These are phyloP conservation scores for Mycena alexandri DNA, from an alignment of 768 basidiomycete species.

Conservation along the genomic window DNA sequence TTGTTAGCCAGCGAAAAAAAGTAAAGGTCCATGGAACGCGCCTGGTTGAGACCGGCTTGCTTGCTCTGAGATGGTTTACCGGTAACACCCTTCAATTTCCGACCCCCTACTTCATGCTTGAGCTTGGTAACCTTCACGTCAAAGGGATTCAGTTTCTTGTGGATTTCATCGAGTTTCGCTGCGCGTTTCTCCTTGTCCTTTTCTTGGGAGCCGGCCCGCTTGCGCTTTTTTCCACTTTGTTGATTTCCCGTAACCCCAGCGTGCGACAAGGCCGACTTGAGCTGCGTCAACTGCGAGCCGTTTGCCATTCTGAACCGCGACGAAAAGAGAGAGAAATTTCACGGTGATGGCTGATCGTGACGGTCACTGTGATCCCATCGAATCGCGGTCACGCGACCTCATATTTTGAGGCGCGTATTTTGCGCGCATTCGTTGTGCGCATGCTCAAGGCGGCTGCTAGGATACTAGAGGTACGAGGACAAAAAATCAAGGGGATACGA, in stretches of 20 bases:
- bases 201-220: constrained; percentile 74
- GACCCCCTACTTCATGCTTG: constrained; percentile 93
- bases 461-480: too few relatives aligned
- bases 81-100: constrained; percentile 83
- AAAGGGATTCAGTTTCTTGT: constrained; percentile 91
- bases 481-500: too few relatives aligned
- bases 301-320: constrained; percentile 87
- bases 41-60: constrained; percentile 91
- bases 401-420: not conserved
- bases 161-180: constrained; percentile 85
- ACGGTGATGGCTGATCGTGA: constrained; percentile 16
- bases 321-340: constrained; percentile 53
- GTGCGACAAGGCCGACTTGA: constrained; percentile 85
- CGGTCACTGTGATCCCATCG: not conserved
- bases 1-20: constrained; percentile 23
- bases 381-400: constrained; percentile 27
- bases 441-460: too few relatives aligned
- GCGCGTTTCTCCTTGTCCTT: constrained; percentile 89
- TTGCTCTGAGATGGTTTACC: constrained; percentile 92
- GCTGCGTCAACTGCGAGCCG: constrained; percentile 91
- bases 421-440: too few relatives aligned
- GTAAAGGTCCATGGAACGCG: constrained; percentile 49
- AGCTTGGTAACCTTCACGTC: constrained; percentile 81
- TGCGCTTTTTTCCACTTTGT: constrained; percentile 71
- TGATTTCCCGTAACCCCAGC: constrained; percentile 80